Base-by-base conservation (phyloP, 805 yeast species). In the Wickerhamomyces bovis region DNA sequence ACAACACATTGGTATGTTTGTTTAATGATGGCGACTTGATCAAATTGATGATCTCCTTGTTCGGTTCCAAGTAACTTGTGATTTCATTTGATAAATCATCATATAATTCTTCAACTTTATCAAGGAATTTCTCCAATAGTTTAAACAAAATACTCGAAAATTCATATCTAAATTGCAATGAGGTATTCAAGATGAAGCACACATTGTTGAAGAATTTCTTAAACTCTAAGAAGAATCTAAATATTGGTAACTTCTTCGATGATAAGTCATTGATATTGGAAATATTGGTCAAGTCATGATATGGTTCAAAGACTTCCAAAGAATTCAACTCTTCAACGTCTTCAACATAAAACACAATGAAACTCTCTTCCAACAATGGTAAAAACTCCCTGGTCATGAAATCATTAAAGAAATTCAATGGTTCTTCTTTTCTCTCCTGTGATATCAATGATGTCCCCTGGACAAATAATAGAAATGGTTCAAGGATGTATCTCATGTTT, bases 401-500 rank as follows among this genome's bases (percentile, higher is more conserved):
- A 4, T 72, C 71, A 25, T 74, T 72, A 61, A 87, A 80, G 60
- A 87, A 83, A 8, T 56, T 56, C 20, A 71, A 46, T 8, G 74
- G 71, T n/a, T 63, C 58, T 16, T 54, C 53, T 2, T 56, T 50
- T 9, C 55, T 50, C 6, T 56, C 43, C 1, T 73, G 73, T 11
- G 76, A 62, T 5, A 73, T 57, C 2, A 71, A 55, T 11, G 72
- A 67, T 1, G 85, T 68, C 2, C 86, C 81, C 40, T 85, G 81
- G 22, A 80, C 70, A 57, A 87, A 88, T 12, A 80, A 66, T 42
- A 88, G 71, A 35, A 88, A 79, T 35, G 86, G 82, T 47, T 85
- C 96, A 42, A 88, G 64, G 15, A 89, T 75, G 6, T 85, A 75
- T 53, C 90, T 75, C 83, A 90, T 87, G 56, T 89, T 88, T 64